These are phyloP conservation scores for Paecilomyces niveus DNA, from an alignment of 2,329 filamentous ascomycete species.

Conservation along the genomic window DNA sequence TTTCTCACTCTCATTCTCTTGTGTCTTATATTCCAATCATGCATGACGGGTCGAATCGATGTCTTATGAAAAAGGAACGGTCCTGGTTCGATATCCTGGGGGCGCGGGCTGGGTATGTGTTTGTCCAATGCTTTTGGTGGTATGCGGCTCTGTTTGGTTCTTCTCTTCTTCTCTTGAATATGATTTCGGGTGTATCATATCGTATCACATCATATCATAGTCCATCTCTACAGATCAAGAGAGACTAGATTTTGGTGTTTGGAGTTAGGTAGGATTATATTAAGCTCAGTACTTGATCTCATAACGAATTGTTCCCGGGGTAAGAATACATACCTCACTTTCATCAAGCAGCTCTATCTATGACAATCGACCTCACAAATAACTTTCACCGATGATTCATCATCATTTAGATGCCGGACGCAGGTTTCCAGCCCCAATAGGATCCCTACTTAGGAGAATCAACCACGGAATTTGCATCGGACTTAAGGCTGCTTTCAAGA, in stretches of 20 bases:
- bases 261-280: background rate
- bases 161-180: background rate
- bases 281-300: no score
- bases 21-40: background rate
- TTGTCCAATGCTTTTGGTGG: background rate
- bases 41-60: background rate
- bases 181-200: background rate
- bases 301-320: no score
- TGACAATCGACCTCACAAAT: no score
- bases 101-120: background rate
- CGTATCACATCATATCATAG: background rate
- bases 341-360: no score
- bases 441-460: no score
- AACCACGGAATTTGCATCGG: no score
- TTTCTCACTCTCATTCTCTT: constrained; percentile 1
- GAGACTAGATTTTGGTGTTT: background rate
- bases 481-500: no score
- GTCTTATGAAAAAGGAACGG: background rate
- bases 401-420: no score
- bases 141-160: background rate
- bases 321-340: no score
- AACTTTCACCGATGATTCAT: no score
- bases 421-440: no score
- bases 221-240: background rate
- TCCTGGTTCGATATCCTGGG: background rate